Evolutionary conservation across 169 alveolate species (phyloP).

Genomic region (Plasmodium gallinaceum): DNA sequence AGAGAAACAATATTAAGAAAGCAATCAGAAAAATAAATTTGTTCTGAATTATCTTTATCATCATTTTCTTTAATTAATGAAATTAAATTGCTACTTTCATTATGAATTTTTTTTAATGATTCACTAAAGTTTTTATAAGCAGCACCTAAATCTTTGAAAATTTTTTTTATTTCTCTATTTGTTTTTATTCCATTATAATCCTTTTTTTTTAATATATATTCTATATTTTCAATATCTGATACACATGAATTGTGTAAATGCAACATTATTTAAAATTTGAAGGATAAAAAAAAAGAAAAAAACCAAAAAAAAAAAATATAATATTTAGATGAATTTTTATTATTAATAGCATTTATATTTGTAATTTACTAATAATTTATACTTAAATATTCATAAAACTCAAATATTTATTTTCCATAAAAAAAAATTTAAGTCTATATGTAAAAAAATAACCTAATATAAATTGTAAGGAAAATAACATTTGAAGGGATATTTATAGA

Average conservation of each 20-base stretch:
- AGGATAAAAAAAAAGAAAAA: neutral
- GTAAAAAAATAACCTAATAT: too few species aligned
- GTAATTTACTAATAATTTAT: too few species aligned
- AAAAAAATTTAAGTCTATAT: too few species aligned
- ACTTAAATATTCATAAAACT: too few species aligned
- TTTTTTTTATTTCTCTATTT: conserved; percentile 51
- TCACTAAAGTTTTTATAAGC: conserved; percentile 50
- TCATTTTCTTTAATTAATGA: conserved; percentile 11
- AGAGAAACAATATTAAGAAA: conserved; percentile 50
- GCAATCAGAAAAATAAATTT: conserved; percentile 37
- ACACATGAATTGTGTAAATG: conserved; percentile 55
- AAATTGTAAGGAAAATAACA: too few species aligned
- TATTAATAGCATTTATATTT: too few species aligned
- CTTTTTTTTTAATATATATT: conserved; percentile 28
- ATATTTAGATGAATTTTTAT: neutral
- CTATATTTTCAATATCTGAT: conserved; percentile 59
- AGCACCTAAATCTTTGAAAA: conserved; percentile 35
- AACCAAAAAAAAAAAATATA: neutral
- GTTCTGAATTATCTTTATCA: conserved; percentile 20
- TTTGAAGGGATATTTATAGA: too few species aligned
- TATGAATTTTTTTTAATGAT: conserved; percentile 56
- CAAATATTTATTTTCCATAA: too few species aligned
- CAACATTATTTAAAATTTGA: conserved; percentile 38
- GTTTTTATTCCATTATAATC: conserved; percentile 61
- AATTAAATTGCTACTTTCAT: conserved; percentile 28